Evolutionary conservation across 768 basidiomycete species (phyloP).

Genomic region (Mrakia frigida): DNA sequence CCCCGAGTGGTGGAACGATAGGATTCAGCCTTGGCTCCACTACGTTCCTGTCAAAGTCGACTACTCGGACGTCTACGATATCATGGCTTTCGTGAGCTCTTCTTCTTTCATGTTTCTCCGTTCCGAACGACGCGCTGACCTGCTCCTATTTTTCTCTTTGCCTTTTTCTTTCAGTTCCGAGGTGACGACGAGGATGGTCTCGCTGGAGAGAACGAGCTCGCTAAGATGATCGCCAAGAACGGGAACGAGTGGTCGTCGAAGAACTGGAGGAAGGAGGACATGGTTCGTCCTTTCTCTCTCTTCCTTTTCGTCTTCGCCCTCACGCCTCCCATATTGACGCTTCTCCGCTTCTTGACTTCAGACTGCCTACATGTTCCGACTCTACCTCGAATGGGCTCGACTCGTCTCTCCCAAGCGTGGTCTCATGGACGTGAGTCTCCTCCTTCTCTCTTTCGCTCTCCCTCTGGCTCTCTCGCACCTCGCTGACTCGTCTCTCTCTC

Average conservation of each 20-base stretch:
- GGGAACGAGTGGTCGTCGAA: conserved; percentile 57
- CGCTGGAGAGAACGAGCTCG: conserved; percentile 57
- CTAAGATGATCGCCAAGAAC: conserved; percentile 53
- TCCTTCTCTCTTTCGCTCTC: neutral
- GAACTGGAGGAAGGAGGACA: conserved; percentile 60
- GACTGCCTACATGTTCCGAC: conserved; percentile 41
- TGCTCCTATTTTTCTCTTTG: neutral
- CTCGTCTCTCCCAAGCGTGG: conserved; percentile 17
- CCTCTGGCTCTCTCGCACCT: neutral
- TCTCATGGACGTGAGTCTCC: conserved; percentile 3
- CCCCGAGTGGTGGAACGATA: conserved; percentile 31
- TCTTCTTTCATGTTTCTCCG: neutral
- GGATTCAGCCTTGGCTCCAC: conserved; percentile 40
- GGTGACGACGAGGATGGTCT: conserved; percentile 43
- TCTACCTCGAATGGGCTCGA: conserved; percentile 44
- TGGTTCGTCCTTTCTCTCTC: conserved; percentile 37
- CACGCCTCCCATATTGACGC: neutral
- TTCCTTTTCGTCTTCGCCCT: neutral
- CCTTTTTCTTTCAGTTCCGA: conserved; percentile 3
- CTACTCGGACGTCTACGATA: conserved; percentile 64
- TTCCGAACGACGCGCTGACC: neutral
- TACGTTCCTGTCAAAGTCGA: conserved; percentile 64
- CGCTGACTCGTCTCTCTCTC: too few relatives aligned
- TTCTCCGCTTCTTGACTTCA: neutral
- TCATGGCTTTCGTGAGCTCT: conserved; percentile 54